Percentiles rank a stretch among this genome's conserved stretches.
phyloP scores from a whole-genome alignment of 1,284 basidiomycete species.

The Tilletia caries region DNA sequence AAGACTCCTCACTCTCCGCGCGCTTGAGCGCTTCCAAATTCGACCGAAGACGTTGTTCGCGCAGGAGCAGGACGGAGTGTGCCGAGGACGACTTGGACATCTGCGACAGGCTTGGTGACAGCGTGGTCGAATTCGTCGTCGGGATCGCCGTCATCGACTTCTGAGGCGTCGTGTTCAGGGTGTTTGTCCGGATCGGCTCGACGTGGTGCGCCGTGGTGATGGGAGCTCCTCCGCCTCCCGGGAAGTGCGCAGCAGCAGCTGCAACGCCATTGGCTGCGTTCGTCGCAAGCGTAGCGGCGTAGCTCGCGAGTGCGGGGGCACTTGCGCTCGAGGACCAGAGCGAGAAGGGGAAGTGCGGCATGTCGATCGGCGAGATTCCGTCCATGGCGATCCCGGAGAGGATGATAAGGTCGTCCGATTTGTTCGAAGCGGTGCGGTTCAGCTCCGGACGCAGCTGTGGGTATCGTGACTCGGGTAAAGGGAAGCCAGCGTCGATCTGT shows the following conservation, averaged over 20 bases:
- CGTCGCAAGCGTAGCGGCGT: neutral
- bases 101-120: neutral
- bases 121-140: neutral
- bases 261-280: neutral
- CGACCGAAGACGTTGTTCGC: neutral
- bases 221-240: neutral
- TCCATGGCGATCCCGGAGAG: conserved; percentile 2
- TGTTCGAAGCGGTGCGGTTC: neutral
- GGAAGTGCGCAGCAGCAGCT: neutral
- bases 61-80: neutral
- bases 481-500: too few species aligned
- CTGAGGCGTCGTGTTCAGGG: neutral
- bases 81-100: conserved; percentile 1
- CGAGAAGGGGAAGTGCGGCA: neutral
- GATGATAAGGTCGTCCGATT: neutral
- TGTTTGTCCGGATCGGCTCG: neutral
- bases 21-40: neutral
- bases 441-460: too few species aligned
- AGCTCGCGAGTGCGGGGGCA: conserved; percentile 5
- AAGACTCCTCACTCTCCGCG: neutral
- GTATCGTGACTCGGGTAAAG: too few species aligned
- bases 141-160: neutral
- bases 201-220: neutral
- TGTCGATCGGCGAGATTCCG: neutral
- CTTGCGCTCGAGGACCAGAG: conserved; percentile 5